Evolutionary conservation across 2,329 filamentous ascomycete genomes (phyloP), one percentile per base, ranked within the genome.

Genomic region (Epichloe typhina): DNA sequence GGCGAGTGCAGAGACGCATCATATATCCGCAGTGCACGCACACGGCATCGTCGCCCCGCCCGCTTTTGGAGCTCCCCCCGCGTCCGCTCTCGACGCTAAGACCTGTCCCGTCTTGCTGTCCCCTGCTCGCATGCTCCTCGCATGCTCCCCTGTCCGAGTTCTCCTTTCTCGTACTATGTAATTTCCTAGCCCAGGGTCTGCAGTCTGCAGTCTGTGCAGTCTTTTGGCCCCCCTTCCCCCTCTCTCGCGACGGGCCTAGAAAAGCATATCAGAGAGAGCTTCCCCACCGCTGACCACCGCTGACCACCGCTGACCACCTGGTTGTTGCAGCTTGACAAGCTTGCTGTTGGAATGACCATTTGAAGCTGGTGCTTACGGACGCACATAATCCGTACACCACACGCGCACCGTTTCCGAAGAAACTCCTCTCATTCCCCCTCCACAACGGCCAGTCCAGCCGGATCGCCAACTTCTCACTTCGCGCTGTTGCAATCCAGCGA

Each of bases 241-340:
- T 31, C 44, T 38, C 44, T 47, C 44, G 11, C 13, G 35, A 47
- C 39, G 42, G 31, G 21, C 31, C 47, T 43, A 38, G 47, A 52
- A 52, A 47, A 50, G 51, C 51, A 52, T 50, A 52, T 52, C 51
- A 52, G 46, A 52, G 31, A 40, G 47, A 38, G 39, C 43, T 26
- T 52, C 35, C 43, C 51, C 51, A 41, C 47, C 43, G 42, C 17
- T 17, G 17, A 17, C 17, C 17, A 17, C 17, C 17, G 17, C 17
- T 17, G 17, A 17, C 17, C 17, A 17, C 17, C 17, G 17, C 23
- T 45, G 33, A 9, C 42, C 50, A 52, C 12, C 50, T 40, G 33
- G 23, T 35, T 31, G 5, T 23, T 41, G 46, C 50, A 49, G 36
- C 46, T 33, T 46, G 46, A 35, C 44, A 26, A 26, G 23, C 23